Conservation (phyloP, 306 rosid genomes). For the Calophaca sinica region DNA sequence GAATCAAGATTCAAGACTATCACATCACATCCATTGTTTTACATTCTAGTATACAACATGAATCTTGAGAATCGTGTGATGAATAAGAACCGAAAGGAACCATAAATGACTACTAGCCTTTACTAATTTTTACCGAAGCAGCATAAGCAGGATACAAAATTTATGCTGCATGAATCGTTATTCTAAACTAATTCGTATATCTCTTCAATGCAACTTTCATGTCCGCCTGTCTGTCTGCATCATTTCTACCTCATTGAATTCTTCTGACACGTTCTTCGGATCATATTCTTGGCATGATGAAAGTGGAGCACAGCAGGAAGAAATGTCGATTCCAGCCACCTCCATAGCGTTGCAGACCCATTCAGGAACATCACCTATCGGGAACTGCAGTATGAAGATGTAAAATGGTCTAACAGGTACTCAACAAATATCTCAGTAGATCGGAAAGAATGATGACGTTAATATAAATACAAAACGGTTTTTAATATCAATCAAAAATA, state of each 20-base stretch:
- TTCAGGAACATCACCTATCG: constrained; percentile 84
- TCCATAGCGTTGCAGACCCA: constrained; percentile 99
- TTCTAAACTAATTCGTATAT: constrained; percentile 24
- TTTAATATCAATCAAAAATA: neutral
- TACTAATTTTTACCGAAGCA: constrained; percentile 45
- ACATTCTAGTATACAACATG: constrained; percentile 10
- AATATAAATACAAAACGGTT: neutral
- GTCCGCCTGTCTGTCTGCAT: constrained; percentile 6
- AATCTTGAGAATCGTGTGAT: neutral
- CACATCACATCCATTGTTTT: constrained; percentile 1
- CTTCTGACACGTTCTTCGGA: constrained; percentile 15
- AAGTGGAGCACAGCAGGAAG: constrained; percentile 74
- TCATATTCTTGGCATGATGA: constrained; percentile 45
- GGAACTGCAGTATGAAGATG: constrained; percentile 66
- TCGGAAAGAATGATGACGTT: constrained; percentile 2
- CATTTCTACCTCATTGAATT: constrained; percentile 31
- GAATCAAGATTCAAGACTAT: constrained; percentile 13
- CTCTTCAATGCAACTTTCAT: constrained; percentile 32
- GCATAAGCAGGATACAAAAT: constrained; percentile 61
- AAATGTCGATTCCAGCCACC: constrained; percentile 91
- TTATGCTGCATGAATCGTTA: constrained; percentile 50
- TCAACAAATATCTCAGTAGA: neutral
- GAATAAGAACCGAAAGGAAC: constrained; percentile 21
- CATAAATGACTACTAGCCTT: neutral
- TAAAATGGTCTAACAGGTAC: neutral